Percentiles rank a stretch among this genome's conserved stretches.
Conservation (phyloP, 225 moss, liverwort and hornwort species). For the Physcomitrellopsis africana region DNA sequence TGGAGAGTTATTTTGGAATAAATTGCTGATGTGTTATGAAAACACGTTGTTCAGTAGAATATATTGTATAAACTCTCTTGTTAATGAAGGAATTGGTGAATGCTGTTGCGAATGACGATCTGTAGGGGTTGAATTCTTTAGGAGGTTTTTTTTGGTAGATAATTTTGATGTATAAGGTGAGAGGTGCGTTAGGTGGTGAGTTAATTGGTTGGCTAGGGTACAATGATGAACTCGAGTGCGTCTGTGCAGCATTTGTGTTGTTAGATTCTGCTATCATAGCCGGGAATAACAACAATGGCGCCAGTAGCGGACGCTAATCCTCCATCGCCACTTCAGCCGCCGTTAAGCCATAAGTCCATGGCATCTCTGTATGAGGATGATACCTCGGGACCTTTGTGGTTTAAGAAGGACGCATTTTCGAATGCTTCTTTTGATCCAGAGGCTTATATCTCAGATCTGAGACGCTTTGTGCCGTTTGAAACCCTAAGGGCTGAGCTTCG, state of each 20-base stretch:
- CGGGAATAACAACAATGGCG: constrained; percentile 34
- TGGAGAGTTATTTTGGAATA: background rate
- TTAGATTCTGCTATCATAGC: constrained; percentile 19
- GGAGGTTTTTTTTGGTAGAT: background rate
- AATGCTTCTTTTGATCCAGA: constrained; percentile 73
- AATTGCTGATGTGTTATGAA: too few species aligned
- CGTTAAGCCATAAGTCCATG: constrained; percentile 60
- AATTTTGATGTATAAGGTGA: background rate
- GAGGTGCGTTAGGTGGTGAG: background rate
- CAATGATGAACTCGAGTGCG: constrained; percentile 36
- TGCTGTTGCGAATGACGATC: background rate
- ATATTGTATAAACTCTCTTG: too few species aligned
- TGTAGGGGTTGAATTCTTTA: too few species aligned
- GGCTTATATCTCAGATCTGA: constrained; percentile 83
- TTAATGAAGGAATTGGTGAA: background rate
- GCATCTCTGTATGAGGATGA: constrained; percentile 81
- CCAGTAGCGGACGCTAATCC: constrained; percentile 36
- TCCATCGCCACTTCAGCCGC: constrained; percentile 33
- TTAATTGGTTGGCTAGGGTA: constrained; percentile 11
- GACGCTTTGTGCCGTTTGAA: constrained; percentile 86
- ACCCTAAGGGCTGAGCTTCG: constrained; percentile 81
- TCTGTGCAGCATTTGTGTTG: background rate
- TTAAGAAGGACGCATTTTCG: constrained; percentile 88
- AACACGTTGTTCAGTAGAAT: too few species aligned
- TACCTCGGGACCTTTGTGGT: constrained; percentile 80